phyloP scores from a whole-genome alignment of 2,329 filamentous ascomycete genomes.

The Remersonia thermophila region DNA sequence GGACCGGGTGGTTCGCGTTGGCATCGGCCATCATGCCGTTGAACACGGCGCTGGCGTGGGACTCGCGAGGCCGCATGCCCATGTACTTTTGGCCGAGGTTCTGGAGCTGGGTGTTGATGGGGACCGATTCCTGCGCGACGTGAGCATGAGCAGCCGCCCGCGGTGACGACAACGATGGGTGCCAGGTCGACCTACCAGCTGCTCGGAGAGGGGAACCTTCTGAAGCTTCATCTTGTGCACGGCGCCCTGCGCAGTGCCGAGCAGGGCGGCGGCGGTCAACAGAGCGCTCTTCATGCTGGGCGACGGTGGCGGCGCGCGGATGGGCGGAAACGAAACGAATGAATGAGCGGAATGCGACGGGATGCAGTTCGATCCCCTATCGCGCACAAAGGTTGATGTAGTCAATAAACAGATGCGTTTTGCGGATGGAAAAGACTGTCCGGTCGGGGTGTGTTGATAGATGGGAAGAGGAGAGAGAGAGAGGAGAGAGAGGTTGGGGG shows the following conservation, averaged over 20 bases:
- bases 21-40: constrained; percentile 55
- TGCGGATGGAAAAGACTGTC: background rate
- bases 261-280: constrained; percentile 66
- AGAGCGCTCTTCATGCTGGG: constrained; percentile 74
- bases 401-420: background rate
- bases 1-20: constrained; percentile 63
- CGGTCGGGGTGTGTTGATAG: background rate
- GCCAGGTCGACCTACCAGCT: constrained; percentile 59
- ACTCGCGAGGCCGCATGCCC: constrained; percentile 59
- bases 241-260: constrained; percentile 71
- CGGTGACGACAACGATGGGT: background rate
- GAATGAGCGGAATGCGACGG: constrained; percentile 7
- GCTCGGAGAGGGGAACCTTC: constrained; percentile 86
- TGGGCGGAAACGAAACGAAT: constrained; percentile 7
- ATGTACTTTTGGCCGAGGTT: constrained; percentile 94
- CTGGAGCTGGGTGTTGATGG: constrained; percentile 69
- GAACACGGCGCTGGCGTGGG: constrained; percentile 67
- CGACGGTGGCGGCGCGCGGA: constrained; percentile 18
- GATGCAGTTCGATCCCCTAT: background rate
- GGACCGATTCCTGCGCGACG: constrained; percentile 51
- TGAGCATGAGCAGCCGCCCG: constrained; percentile 7
- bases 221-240: constrained; percentile 96
- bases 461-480: background rate
- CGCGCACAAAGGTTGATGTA: background rate
- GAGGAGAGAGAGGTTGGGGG: constrained; percentile 5